phyloP scores from a whole-genome alignment of 345 rosid species.

The Angophora floribunda region DNA sequence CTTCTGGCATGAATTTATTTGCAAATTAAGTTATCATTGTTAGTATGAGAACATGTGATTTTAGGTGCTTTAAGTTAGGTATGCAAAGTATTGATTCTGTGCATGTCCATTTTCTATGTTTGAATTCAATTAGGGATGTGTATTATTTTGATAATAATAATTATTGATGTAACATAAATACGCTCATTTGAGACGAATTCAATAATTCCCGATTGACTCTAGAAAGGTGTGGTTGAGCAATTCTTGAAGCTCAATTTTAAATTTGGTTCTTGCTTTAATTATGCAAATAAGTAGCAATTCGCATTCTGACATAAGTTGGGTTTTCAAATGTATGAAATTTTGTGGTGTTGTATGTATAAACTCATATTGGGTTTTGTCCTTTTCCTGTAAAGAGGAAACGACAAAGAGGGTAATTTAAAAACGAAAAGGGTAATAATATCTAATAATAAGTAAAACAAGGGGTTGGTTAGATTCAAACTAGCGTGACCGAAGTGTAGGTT shows the following conservation, averaged over 20 bases:
- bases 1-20: neutral
- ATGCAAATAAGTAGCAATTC: neutral
- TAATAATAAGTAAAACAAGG: neutral
- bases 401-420: neutral
- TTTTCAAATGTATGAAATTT: neutral
- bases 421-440: neutral
- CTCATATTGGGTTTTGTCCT: neutral
- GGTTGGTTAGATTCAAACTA: neutral
- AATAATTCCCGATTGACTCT: neutral
- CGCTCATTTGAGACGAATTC: neutral
- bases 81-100: neutral
- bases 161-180: neutral
- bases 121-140: neutral
- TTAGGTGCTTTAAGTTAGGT: neutral
- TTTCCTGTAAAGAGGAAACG: neutral
- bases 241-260: neutral
- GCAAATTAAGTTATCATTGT: neutral
- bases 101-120: neutral
- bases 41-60: neutral
- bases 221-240: neutral
- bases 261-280: neutral
- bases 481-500: neutral
- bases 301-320: neutral
- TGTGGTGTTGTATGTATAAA: neutral
- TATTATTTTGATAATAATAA: neutral